Conservation (phyloP, 768 basidiomycete genomes). For the Suillus ampliporus region DNA sequence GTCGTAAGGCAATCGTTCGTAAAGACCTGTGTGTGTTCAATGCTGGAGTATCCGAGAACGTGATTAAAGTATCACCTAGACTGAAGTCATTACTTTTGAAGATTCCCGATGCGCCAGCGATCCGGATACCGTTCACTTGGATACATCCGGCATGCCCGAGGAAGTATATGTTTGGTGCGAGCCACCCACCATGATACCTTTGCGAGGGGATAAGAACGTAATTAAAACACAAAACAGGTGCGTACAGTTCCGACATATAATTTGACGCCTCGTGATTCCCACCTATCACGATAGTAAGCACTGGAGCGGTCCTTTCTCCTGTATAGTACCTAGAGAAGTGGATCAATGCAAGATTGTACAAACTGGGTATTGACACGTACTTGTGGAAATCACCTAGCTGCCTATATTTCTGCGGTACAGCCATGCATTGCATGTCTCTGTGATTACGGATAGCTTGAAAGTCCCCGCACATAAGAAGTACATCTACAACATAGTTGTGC, state of each 20-base stretch:
- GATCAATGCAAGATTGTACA: neutral
- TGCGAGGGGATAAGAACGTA: slow-evolving; percentile 13
- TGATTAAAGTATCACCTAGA: slow-evolving; percentile 50
- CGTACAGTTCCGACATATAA: slow-evolving; percentile 95
- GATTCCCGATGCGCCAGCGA: slow-evolving; percentile 93
- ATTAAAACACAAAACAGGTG: slow-evolving; percentile 12
- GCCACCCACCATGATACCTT: slow-evolving; percentile 96
- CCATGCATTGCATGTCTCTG: slow-evolving; percentile 87
- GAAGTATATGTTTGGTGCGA: slow-evolving; percentile 96
- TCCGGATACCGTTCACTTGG: slow-evolving; percentile 83
- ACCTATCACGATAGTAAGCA: slow-evolving; percentile 93
- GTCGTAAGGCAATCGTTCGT: slow-evolving; percentile 85
- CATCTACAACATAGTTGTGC: slow-evolving; percentile 74
- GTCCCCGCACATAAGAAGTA: slow-evolving; percentile 94
- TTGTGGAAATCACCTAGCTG: slow-evolving; percentile 84
- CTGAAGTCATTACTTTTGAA: slow-evolving; percentile 80
- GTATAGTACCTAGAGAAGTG: slow-evolving; percentile 77
- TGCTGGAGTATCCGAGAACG: slow-evolving; percentile 8
- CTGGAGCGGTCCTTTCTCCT: slow-evolving; percentile 78
- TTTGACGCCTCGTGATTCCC: slow-evolving; percentile 98
- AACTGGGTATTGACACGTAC: slow-evolving; percentile 40
- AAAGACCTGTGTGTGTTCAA: slow-evolving; percentile 58
- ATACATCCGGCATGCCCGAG: slow-evolving; percentile 91
- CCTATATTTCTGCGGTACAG: slow-evolving; percentile 90
- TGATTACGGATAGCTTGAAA: slow-evolving; percentile 92